Conservation (phyloP, 139 green algal species). For the Prasinococcaceae sp. region DNA sequence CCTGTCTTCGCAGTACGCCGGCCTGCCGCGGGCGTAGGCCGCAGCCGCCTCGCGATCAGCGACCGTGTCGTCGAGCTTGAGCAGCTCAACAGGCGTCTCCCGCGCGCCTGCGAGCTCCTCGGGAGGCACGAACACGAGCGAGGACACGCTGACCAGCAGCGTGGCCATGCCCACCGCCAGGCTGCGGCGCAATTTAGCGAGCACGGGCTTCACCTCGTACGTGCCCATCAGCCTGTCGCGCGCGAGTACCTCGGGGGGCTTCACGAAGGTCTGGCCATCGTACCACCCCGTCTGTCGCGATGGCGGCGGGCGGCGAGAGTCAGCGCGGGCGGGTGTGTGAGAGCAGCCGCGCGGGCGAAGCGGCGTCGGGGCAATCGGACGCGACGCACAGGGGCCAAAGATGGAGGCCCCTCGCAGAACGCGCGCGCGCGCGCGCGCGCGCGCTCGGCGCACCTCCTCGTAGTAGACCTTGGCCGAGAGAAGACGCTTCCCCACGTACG, state of each 20-base stretch:
- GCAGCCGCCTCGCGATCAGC: no score
- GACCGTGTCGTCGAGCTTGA: no score
- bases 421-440: no score
- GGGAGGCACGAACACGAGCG: not conserved
- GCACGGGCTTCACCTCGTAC: slow-evolving; percentile 47
- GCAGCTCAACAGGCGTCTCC: no score
- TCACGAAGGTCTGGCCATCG: slow-evolving; percentile 52
- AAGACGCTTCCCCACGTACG: slow-evolving; percentile 76
- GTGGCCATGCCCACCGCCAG: no score
- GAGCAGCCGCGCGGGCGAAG: not conserved
- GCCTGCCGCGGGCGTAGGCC: no score
- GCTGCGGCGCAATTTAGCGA: no score
- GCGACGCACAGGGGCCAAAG: no score
- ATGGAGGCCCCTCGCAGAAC: not conserved
- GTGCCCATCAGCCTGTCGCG: slow-evolving; percentile 61
- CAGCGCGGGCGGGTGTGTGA: not conserved
- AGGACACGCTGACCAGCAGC: not conserved
- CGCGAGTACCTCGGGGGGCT: slow-evolving; percentile 63
- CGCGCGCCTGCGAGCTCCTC: not conserved
- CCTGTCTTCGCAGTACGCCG: no score
- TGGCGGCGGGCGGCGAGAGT: not conserved
- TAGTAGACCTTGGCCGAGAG: slow-evolving; percentile 62
- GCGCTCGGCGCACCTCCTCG: not conserved
- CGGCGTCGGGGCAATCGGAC: no score
- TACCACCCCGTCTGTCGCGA: slow-evolving; percentile 40